phyloP scores from a whole-genome alignment of 202 grass and related monocot species.

The Saccharum hybrid region DNA sequence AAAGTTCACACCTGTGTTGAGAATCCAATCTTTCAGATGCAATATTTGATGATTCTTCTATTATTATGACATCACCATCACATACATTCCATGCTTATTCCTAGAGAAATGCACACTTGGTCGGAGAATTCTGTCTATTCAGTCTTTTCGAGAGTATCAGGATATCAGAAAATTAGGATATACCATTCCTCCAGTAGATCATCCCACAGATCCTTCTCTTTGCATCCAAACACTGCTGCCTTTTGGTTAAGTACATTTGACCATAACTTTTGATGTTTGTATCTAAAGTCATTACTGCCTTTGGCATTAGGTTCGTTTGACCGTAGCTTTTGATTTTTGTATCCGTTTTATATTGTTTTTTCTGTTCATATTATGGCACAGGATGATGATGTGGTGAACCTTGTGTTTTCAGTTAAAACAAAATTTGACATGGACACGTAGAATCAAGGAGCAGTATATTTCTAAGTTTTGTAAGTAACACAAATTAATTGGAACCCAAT shows the following conservation, averaged over 20 bases:
- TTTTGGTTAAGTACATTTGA: background rate
- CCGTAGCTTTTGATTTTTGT: conserved; percentile 21
- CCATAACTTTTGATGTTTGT: background rate
- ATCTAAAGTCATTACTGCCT: background rate
- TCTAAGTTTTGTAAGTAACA: conserved; percentile 16
- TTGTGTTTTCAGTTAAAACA: conserved; percentile 23
- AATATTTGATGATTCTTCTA: conserved; percentile 41
- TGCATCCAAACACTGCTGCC: background rate
- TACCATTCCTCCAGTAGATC: background rate
- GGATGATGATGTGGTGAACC: conserved; percentile 2
- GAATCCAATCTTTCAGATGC: conserved; percentile 49
- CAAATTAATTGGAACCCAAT: conserved; percentile 18
- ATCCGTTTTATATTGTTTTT: conserved; percentile 13
- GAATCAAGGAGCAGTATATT: background rate
- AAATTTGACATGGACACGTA: conserved; percentile 23
- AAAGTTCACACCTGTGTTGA: conserved; percentile 12
- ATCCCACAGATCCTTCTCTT: background rate
- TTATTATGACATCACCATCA: conserved; percentile 47
- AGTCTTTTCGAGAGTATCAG: background rate
- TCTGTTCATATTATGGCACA: background rate
- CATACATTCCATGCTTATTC: conserved; percentile 28
- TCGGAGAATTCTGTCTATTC: conserved; percentile 21
- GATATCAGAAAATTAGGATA: conserved; percentile 25
- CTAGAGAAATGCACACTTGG: background rate
- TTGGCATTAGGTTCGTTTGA: conserved; percentile 12